Evolutionary conservation across 768 basidiomycete species (phyloP), one percentile per base, ranked within the genome.

Genomic region (Macrolepiota fuliginosa): DNA sequence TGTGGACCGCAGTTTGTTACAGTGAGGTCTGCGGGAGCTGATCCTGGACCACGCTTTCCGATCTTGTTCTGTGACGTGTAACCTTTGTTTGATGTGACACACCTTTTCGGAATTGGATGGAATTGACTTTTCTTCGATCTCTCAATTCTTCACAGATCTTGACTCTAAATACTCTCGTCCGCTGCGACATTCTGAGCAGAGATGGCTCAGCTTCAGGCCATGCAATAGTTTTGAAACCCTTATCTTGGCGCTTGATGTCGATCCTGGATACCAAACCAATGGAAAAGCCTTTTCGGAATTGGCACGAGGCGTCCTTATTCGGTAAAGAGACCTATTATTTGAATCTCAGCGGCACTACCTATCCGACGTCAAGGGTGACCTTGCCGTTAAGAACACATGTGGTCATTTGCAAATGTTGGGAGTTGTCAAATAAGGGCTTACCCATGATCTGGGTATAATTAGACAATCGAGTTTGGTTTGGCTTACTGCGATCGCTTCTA

Each of bases 361-460:
- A 42, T 17, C 50, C 50, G 37, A 54, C n/a, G 25, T 51, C 50
- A 52, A 59, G 50, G 25, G 50, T 53, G 24, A 36, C 11, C 39
- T 59, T 59, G 49, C 58, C 39, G 50, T 51, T 39, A 59, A 22
- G 53, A 54, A 54, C 37, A 54, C 53, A 52, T 51, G 57, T 32
- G 57, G 47, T 17, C 45, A 32, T 35, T 54, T 10, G 22, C 53
- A 13, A 37, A 54, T 37, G 37, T 40, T 53, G 12, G 25, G 25
- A 19, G 46, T 53, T 42, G 49, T 51, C 40, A 35, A 29, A 59
- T n/a, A 19, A 22, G 27, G 58, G 1, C 24, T 42, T 49, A 49
- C 47, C 13, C 47, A 52, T 36, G 37, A 42, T 42, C 50, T 9
- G 24, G 49, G 25, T 59, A 52, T 39, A 59, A 52, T 52, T 59